phyloP scores from a whole-genome alignment of 345 rosid species.

The Pelargonium nanum region DNA sequence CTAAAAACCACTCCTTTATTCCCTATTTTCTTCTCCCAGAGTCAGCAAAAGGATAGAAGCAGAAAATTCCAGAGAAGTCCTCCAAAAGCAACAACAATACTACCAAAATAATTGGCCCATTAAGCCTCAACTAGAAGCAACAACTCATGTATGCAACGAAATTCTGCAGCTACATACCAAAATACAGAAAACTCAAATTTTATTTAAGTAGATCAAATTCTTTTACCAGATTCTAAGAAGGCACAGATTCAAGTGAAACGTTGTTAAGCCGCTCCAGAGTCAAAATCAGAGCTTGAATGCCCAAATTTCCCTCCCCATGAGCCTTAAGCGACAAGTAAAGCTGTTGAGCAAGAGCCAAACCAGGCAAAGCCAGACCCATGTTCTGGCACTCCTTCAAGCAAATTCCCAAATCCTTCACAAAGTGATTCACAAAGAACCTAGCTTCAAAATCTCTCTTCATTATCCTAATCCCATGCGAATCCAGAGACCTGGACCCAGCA shows the following conservation, averaged over 20 bases:
- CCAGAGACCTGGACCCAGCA: constrained; percentile 69
- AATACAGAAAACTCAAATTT: too few relatives aligned
- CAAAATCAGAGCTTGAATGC: constrained; percentile 72
- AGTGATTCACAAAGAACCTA: constrained; percentile 77
- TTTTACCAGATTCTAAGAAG: constrained; percentile 11
- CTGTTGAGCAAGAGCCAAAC: constrained; percentile 79
- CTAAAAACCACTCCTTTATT: too few relatives aligned
- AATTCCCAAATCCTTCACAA: constrained; percentile 82
- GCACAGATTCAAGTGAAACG: constrained; percentile 28
- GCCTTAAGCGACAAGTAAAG: constrained; percentile 89
- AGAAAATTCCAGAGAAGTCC: too few relatives aligned
- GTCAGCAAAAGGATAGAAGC: too few relatives aligned
- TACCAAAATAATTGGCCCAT: too few relatives aligned
- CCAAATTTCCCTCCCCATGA: constrained; percentile 69
- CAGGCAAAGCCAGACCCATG: constrained; percentile 86
- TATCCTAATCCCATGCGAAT: constrained; percentile 50
- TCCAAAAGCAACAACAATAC: too few relatives aligned
- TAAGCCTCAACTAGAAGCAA: too few relatives aligned
- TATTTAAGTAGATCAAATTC: too few relatives aligned
- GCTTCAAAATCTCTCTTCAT: constrained; percentile 74
- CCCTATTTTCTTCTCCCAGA: too few relatives aligned
- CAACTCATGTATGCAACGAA: too few relatives aligned
- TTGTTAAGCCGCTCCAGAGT: constrained; percentile 80
- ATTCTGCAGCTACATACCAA: too few relatives aligned
- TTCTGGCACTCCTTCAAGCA: constrained; percentile 72